These are phyloP conservation scores for Tulasnella sp. DNA, from an alignment of 768 basidiomycete genomes.

Conservation along the genomic window DNA sequence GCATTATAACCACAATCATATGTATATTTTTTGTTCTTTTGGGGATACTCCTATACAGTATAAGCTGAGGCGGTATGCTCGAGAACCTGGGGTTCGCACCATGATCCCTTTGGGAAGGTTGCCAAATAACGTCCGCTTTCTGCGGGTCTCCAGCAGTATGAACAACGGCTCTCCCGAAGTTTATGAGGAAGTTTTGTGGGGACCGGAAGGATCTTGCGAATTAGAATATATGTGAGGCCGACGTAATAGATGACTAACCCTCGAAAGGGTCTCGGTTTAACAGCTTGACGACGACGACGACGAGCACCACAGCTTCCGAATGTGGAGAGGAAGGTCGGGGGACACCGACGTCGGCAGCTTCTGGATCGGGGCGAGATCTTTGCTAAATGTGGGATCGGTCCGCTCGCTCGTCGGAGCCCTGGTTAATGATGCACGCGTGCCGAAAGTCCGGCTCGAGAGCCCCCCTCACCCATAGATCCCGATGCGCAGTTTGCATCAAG, in stretches of 20 bases:
- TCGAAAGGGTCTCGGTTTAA: background rate
- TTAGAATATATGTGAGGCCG: too few species aligned
- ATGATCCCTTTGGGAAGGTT: background rate
- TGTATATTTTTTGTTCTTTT: too few species aligned
- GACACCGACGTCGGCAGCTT: background rate
- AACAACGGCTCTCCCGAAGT: background rate
- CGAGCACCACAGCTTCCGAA: background rate
- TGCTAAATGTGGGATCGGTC: background rate
- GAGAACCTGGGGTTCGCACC: too few species aligned
- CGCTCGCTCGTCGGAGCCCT: background rate
- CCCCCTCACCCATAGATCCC: too few species aligned
- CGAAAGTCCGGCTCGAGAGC: background rate
- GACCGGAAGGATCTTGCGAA: background rate
- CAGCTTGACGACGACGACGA: background rate
- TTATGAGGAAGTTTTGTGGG: background rate
- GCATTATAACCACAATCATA: too few species aligned
- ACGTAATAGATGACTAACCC: background rate
- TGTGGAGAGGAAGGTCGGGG: background rate
- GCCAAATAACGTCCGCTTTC: background rate
- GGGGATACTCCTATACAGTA: too few species aligned
- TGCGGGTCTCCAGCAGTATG: background rate
- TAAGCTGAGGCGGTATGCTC: too few species aligned
- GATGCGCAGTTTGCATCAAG: too few species aligned
- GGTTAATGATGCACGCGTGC: background rate
- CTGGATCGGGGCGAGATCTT: slow-evolving; percentile 12